Evolutionary conservation across 2,329 filamentous ascomycete species (phyloP).

Genomic region (Pestalotiopsis sp.): DNA sequence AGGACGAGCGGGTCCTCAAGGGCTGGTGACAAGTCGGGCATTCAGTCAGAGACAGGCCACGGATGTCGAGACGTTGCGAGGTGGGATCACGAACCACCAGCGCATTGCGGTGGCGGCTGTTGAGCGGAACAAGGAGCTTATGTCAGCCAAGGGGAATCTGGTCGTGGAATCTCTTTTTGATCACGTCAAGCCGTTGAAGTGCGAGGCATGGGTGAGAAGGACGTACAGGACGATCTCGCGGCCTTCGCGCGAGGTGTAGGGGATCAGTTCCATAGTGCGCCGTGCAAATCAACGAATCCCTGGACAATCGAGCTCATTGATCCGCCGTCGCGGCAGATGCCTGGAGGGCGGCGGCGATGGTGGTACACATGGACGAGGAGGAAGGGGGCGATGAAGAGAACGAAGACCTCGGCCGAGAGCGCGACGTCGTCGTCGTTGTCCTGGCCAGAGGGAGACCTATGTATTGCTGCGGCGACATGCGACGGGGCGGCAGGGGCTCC

Average conservation of each 20-base stretch:
- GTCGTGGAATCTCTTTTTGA: background rate
- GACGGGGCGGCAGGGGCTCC: background rate
- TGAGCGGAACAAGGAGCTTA: background rate
- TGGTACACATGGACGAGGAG: background rate
- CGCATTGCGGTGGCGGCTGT: constrained; percentile 80
- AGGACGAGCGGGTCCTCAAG: constrained; percentile 45
- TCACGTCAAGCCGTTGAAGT: background rate
- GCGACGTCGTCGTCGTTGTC: background rate
- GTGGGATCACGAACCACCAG: constrained; percentile 88
- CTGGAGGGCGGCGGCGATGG: background rate
- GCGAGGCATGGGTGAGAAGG: constrained; percentile 16
- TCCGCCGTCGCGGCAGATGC: background rate
- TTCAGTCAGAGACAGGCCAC: constrained; percentile 64
- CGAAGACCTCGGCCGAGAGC: background rate
- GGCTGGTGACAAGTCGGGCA: constrained; percentile 93
- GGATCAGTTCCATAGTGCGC: constrained; percentile 67
- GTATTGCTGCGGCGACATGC: background rate
- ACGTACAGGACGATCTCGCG: constrained; percentile 81
- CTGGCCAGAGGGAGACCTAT: background rate
- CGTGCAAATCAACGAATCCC: background rate
- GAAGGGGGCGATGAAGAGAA: background rate
- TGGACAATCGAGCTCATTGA: background rate
- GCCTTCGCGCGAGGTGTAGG: constrained; percentile 73
- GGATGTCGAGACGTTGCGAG: constrained; percentile 84
- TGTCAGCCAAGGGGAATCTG: background rate